Percentiles rank a stretch among this genome's conserved stretches.
phyloP scores from a whole-genome alignment of 176 grass and related monocot species.

The Musa troglodytarum region DNA sequence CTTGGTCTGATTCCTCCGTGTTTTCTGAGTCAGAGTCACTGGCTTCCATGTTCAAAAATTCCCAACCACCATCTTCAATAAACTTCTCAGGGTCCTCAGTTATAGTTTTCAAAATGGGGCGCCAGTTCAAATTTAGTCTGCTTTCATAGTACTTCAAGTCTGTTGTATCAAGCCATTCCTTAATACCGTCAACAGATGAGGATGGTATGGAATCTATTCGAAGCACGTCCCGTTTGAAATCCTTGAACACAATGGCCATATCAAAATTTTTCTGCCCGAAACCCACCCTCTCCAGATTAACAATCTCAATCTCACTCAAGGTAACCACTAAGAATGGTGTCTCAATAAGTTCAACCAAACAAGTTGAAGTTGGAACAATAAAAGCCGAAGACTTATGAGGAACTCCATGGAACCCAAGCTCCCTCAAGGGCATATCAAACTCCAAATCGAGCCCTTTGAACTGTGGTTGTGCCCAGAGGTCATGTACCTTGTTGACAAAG shows the following conservation, averaged over 20 bases:
- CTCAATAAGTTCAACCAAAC: constrained; percentile 81
- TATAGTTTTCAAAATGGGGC: constrained; percentile 86
- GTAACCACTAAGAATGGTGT: constrained; percentile 72
- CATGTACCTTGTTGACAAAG: constrained; percentile 85
- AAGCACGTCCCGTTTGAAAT: constrained; percentile 85
- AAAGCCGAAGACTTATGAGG: constrained; percentile 77
- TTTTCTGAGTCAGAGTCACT: constrained; percentile 78
- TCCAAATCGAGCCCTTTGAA: constrained; percentile 64
- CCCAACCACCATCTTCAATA: constrained; percentile 90
- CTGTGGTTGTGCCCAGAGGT: constrained; percentile 64
- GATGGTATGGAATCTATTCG: constrained; percentile 85
- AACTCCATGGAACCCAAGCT: constrained; percentile 86
- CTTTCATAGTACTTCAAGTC: constrained; percentile 95
- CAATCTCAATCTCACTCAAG: constrained; percentile 80
- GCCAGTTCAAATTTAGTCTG: constrained; percentile 82
- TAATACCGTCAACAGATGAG: constrained; percentile 64
- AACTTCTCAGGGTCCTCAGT: constrained; percentile 71
- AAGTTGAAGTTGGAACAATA: constrained; percentile 81
- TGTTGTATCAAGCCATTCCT: constrained; percentile 93
- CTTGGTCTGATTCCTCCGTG: constrained; percentile 75
- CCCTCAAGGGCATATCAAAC: constrained; percentile 68
- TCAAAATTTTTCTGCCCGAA: constrained; percentile 89
- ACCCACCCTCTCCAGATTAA: constrained; percentile 85
- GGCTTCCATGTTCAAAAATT: constrained; percentile 90
- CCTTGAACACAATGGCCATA: constrained; percentile 94